Evolutionary conservation across 192 early-diverging fungal genomes (phyloP), one percentile per base, ranked within the genome.

Genomic region (Neocallimastix lanati): DNA sequence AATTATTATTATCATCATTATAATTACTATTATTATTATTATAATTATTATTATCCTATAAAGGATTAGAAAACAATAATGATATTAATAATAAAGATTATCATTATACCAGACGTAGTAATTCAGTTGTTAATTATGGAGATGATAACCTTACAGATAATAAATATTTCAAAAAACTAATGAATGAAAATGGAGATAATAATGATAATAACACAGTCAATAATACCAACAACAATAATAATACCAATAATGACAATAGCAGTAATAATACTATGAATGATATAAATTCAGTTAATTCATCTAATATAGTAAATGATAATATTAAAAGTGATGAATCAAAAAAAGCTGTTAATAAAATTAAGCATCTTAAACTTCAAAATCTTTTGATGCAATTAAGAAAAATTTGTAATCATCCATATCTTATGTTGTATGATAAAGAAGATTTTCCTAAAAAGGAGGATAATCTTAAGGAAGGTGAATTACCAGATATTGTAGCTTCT

Each of bases 391-490:
- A 98, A 83, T 86, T 97, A 33, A 93, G 96, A 79, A 98, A 98
- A 82, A 88, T 94, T 77, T 99, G 97, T 86, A 96, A 97, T 83
- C 97, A 99, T 84, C 96, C 97, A 14, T 99, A 94, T 81, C 84
- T 98, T 16, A 96, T 97, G 82, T 90, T 94, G 76, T 92, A 94
- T 84, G 92, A 91, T 2, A 81, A 90, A 67, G 86, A 83, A 28
- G 92, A 93, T 81, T 87, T 90, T 13, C 14, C 27, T 78, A 25
- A 29, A 82, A 80, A 82, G 36, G 27, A 82, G 76, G 13, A 76
- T n/a, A 83, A 35, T 28, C 35, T 37, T 30, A 79, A 78, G 76
- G 67, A 28, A 16, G 81, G 78, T 25, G 81, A 78, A 18, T 38
- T 85, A 29, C 86, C 85, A 21, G 78, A 85, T 29, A 84, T 90